These are phyloP conservation scores for Stagonosporopsis vannaccii DNA, from an alignment of 2,329 filamentous ascomycete species.

Conservation along the genomic window DNA sequence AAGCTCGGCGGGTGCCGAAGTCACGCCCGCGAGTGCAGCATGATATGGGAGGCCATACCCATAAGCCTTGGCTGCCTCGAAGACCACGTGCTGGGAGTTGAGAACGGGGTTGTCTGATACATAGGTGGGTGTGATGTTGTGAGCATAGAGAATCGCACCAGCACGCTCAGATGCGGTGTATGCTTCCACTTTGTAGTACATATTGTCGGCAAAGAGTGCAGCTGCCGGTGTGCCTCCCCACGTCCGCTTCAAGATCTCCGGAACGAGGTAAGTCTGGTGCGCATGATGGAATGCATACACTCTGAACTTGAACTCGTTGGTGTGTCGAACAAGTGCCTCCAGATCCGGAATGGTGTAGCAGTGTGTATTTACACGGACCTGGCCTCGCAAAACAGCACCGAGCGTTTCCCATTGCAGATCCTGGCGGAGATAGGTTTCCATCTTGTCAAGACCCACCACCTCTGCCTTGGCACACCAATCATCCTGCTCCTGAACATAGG, in stretches of 20 bases:
- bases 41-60: constrained; percentile 52
- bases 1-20: constrained; percentile 50
- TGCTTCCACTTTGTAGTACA: constrained; percentile 75
- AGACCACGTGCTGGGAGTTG: constrained; percentile 73
- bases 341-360: constrained; percentile 75
- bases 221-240: constrained; percentile 51
- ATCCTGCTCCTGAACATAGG: constrained; percentile 66
- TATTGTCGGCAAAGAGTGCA: constrained; percentile 74
- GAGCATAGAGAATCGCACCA: constrained; percentile 70
- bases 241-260: constrained; percentile 61
- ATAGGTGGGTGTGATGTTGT: constrained; percentile 70
- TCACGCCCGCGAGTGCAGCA: constrained; percentile 47
- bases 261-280: constrained; percentile 70
- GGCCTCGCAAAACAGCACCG: constrained; percentile 68
- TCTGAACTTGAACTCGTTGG: constrained; percentile 74
- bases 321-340: constrained; percentile 73
- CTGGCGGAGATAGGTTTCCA: constrained; percentile 67
- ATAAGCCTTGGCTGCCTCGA: constrained; percentile 60
- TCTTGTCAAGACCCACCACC: constrained; percentile 35
- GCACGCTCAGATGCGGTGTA: constrained; percentile 71
- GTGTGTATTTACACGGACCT: constrained; percentile 74
- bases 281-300: constrained; percentile 75
- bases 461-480: constrained; percentile 65
- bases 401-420: constrained; percentile 70
- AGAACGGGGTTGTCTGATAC: constrained; percentile 63